Evolutionary conservation across 352 stramenopile species (phyloP).

Genomic region (Phytopythium aichiense): DNA sequence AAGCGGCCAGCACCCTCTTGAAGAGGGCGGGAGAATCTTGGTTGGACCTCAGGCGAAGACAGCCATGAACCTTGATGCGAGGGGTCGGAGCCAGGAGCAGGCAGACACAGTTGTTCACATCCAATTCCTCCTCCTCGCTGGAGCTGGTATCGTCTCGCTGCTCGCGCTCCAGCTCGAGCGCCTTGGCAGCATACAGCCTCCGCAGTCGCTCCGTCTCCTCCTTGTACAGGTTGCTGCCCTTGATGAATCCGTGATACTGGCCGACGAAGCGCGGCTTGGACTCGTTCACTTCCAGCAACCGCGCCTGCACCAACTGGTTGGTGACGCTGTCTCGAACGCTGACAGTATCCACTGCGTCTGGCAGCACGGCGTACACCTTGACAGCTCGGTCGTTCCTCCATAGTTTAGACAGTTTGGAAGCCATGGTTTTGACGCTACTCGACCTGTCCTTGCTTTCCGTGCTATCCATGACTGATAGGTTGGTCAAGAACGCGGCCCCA

Average conservation of each 20-base stretch:
- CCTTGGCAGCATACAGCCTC: slow-evolving; percentile 20
- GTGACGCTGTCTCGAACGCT: slow-evolving; percentile 34
- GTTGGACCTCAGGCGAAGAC: slow-evolving; percentile 20
- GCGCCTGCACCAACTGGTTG: slow-evolving; percentile 31
- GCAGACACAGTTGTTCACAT: slow-evolving; percentile 36
- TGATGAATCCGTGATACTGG: slow-evolving; percentile 56
- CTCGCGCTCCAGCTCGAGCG: not conserved
- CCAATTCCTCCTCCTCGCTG: slow-evolving; percentile 16
- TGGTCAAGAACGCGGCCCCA: slow-evolving; percentile 27
- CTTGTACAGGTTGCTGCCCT: slow-evolving; percentile 22
- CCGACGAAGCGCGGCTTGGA: slow-evolving; percentile 44
- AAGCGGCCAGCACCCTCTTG: slow-evolving; percentile 19
- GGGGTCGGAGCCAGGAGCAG: slow-evolving; percentile 42
- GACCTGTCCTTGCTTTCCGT: not conserved
- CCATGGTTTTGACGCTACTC: slow-evolving; percentile 7
- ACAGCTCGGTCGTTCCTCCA: slow-evolving; percentile 42
- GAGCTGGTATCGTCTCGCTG: not conserved
- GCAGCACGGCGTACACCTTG: slow-evolving; percentile 49
- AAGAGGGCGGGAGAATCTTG: slow-evolving; percentile 26
- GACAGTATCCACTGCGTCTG: slow-evolving; percentile 22
- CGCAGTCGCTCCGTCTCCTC: slow-evolving; percentile 27
- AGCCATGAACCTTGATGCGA: slow-evolving; percentile 36
- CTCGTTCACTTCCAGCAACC: slow-evolving; percentile 26
- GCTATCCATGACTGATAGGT: slow-evolving; percentile 18
- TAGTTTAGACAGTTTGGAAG: slow-evolving; percentile 24